phyloP scores from a whole-genome alignment of 2,329 filamentous ascomycete species.

The Endoconidiophora laricicola region DNA sequence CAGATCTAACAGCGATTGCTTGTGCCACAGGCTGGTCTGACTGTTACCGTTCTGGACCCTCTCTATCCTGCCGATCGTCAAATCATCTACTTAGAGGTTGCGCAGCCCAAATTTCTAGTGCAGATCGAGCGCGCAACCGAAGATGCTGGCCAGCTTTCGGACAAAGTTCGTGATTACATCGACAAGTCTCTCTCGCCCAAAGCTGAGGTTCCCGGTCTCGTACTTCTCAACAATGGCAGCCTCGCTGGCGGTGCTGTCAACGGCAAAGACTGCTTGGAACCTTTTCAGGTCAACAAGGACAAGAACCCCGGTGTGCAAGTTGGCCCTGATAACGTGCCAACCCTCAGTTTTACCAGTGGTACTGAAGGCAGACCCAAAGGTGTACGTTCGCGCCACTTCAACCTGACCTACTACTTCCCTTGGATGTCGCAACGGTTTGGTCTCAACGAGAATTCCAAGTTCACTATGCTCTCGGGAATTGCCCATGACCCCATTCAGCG shows the following conservation, averaged over 20 bases:
- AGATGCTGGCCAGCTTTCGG: conserved; percentile 35
- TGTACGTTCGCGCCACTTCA: conserved; percentile 75
- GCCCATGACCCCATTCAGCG: conserved; percentile 43
- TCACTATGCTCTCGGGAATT: conserved; percentile 75
- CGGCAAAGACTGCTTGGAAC: conserved; percentile 50
- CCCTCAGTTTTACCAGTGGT: conserved; percentile 58
- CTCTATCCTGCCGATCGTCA: conserved; percentile 48
- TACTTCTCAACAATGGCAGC: conserved; percentile 52
- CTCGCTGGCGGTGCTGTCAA: conserved; percentile 51
- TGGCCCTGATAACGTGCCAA: conserved; percentile 71
- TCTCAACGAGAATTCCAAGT: conserved; percentile 53
- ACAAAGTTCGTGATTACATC: conserved; percentile 45
- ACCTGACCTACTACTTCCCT: conserved; percentile 68
- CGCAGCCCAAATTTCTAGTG: conserved; percentile 55
- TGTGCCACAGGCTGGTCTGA: conserved; percentile 34
- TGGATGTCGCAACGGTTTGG: conserved; percentile 85
- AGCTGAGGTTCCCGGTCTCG: conserved; percentile 57
- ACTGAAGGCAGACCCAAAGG: conserved; percentile 71
- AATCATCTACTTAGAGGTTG: conserved; percentile 57
- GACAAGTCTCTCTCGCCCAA: conserved; percentile 54
- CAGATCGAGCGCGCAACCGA: conserved; percentile 55
- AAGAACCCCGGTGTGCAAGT: conserved; percentile 56
- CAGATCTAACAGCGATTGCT: conserved; percentile 26
- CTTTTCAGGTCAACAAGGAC: conserved; percentile 31
- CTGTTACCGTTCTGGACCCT: conserved; percentile 57